Evolutionary conservation across 306 rosid species (phyloP).

Genomic region (Cucurbita maxima): DNA sequence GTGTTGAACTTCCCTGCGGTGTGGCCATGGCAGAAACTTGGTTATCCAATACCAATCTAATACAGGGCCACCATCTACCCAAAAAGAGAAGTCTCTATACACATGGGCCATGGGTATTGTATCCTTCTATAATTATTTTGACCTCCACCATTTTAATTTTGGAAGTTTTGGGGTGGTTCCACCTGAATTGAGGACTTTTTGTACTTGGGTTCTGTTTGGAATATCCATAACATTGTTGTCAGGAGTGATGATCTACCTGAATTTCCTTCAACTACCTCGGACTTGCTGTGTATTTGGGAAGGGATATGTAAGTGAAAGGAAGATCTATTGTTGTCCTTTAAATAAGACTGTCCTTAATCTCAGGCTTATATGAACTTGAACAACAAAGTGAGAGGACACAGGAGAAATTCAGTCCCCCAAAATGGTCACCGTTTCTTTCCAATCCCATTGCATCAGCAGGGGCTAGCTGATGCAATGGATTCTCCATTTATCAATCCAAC

Average conservation of each 20-base stretch:
- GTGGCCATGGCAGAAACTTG: slow-evolving; percentile 1
- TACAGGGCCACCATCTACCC: slow-evolving; percentile 1
- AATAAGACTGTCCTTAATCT: background rate
- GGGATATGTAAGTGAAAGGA: background rate
- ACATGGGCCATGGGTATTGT: background rate
- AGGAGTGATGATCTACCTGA: background rate
- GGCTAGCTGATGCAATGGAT: too few relatives aligned
- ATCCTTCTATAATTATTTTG: background rate
- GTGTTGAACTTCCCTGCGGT: background rate
- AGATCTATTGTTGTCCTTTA: background rate
- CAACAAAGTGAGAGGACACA: slow-evolving; percentile 9
- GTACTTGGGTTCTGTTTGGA: background rate
- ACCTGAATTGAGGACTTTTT: background rate
- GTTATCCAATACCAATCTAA: background rate
- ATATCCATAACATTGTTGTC: background rate
- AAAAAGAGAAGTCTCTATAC: background rate
- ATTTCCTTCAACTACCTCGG: background rate
- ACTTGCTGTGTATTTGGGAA: background rate
- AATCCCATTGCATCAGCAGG: slow-evolving; percentile 15
- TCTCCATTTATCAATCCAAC: slow-evolving; percentile 8
- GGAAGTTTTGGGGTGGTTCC: background rate
- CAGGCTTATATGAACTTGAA: too few relatives aligned
- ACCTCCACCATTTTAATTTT: background rate
- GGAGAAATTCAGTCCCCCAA: slow-evolving; percentile 21
- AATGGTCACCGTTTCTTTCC: background rate